A percentile compares a stretch with the other conserved stretches of the same genome.
phyloP scores from a whole-genome alignment of 495 filamentous ascomycete genomes.

The Clohesyomyces aquaticus region DNA sequence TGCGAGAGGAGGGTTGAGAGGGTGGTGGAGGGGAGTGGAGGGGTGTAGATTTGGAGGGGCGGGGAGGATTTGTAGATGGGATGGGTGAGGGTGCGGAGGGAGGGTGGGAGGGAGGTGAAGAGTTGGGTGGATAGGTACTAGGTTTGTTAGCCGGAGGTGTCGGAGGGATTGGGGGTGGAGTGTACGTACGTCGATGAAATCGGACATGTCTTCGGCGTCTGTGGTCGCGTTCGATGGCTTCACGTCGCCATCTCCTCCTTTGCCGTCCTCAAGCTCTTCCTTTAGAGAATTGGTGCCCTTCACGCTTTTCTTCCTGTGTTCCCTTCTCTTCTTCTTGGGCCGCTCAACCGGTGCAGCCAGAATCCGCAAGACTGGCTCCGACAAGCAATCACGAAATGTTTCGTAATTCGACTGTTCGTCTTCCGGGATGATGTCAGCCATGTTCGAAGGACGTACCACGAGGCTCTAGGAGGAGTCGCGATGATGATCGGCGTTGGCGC shows the following conservation, averaged over 20 bases:
- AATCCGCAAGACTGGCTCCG: constrained; percentile 61
- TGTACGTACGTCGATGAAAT: constrained; percentile 66
- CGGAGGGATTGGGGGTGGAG: neutral
- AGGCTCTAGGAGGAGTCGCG: too few relatives aligned
- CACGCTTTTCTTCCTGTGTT: constrained; percentile 33
- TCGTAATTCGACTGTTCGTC: constrained; percentile 62
- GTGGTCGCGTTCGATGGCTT: constrained; percentile 40
- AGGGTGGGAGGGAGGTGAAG: constrained; percentile 64
- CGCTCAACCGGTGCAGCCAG: constrained; percentile 50
- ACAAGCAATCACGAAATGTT: constrained; percentile 70
- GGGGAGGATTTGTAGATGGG: constrained; percentile 55
- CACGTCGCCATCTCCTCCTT: constrained; percentile 1
- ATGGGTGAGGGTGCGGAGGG: constrained; percentile 66
- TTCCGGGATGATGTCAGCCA: constrained; percentile 38
- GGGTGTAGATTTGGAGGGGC: constrained; percentile 55
- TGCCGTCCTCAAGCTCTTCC: constrained; percentile 34
- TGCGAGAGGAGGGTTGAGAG: constrained; percentile 50
- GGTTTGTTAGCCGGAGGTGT: neutral
- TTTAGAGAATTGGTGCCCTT: neutral
- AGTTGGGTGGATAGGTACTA: constrained; percentile 73
- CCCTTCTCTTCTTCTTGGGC: constrained; percentile 51
- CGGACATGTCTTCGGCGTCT: constrained; percentile 69
- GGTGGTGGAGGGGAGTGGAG: constrained; percentile 53
- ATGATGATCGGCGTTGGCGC: too few relatives aligned
- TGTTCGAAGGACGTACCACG: too few relatives aligned